These are phyloP conservation scores for Diaporthe velutina DNA, from an alignment of 2,329 filamentous ascomycete genomes.

Conservation along the genomic window DNA sequence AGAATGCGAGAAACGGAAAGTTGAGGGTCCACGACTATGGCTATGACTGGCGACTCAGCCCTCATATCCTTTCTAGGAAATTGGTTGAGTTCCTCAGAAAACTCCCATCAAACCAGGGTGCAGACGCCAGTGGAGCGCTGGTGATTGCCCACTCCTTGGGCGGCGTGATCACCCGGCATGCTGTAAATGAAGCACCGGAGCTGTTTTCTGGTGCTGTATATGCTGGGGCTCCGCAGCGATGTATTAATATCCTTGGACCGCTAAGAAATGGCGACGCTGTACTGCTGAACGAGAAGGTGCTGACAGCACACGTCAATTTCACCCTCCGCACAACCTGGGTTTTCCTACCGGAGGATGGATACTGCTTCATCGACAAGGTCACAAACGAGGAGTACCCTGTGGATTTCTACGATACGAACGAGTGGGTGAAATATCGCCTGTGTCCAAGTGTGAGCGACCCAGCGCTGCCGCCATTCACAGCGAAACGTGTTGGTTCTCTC, in stretches of 20 bases:
- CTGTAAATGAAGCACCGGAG: conserved; percentile 86
- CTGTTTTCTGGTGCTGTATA: conserved; percentile 89
- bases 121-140: conserved; percentile 74
- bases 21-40: conserved; percentile 90
- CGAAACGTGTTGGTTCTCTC: conserved; percentile 53
- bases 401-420: conserved; percentile 84
- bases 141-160: conserved; percentile 91
- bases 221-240: conserved; percentile 86
- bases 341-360: conserved; percentile 87
- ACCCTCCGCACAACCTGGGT: conserved; percentile 88
- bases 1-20: conserved; percentile 78
- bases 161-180: conserved; percentile 88
- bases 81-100: conserved; percentile 80
- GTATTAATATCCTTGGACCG: conserved; percentile 91
- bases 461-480: conserved; percentile 68
- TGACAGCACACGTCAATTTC: conserved; percentile 95
- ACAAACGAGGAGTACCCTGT: conserved; percentile 85
- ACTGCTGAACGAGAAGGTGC: conserved; percentile 86
- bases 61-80: conserved; percentile 78
- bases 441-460: conserved; percentile 81
- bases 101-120: conserved; percentile 77
- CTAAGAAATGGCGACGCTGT: conserved; percentile 94
- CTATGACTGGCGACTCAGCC: conserved; percentile 94
- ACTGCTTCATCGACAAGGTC: conserved; percentile 86
- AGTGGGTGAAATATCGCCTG: conserved; percentile 83